These are phyloP conservation scores for Pythium sukuiense DNA, from an alignment of 352 stramenopile genomes.

Conservation along the genomic window DNA sequence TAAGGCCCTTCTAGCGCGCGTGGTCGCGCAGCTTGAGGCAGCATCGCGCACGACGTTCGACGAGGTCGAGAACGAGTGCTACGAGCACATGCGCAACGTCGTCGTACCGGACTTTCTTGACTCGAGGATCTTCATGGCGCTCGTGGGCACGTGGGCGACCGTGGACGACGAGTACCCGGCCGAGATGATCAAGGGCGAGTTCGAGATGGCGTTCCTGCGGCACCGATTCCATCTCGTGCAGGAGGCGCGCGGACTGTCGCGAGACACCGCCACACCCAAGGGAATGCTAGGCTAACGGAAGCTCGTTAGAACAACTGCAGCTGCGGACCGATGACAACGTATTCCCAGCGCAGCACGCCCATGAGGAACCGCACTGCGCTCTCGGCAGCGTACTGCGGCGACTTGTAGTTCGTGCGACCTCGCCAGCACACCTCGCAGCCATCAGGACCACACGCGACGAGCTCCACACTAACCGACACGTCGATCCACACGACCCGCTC, in stretches of 20 bases:
- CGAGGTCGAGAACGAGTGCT: conserved; percentile 73
- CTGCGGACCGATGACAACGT: conserved; percentile 16
- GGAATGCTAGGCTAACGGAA: neutral
- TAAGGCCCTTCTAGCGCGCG: conserved; percentile 42
- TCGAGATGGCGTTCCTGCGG: conserved; percentile 81
- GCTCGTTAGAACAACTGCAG: conserved; percentile 28
- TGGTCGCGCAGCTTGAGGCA: conserved; percentile 59
- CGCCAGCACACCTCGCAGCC: conserved; percentile 20
- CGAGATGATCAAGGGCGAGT: conserved; percentile 75
- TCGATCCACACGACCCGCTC: conserved; percentile 41
- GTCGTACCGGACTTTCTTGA: conserved; percentile 80
- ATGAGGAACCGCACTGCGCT: conserved; percentile 33
- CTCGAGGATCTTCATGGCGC: conserved; percentile 83
- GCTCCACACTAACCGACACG: conserved; percentile 32
- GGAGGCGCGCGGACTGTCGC: conserved; percentile 59
- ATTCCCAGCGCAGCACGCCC: conserved; percentile 27
- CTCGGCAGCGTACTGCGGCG: conserved; percentile 28
- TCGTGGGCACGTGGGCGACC: conserved; percentile 74
- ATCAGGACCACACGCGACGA: conserved; percentile 15
- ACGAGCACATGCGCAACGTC: conserved; percentile 72
- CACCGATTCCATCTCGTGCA: conserved; percentile 82
- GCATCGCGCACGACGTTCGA: conserved; percentile 72
- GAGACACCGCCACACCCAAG: conserved; percentile 50
- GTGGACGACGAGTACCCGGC: conserved; percentile 74
- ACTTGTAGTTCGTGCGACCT: conserved; percentile 31